Conservation (phyloP, 2,329 filamentous ascomycete genomes). For the Coniochaeta hoffmannii region DNA sequence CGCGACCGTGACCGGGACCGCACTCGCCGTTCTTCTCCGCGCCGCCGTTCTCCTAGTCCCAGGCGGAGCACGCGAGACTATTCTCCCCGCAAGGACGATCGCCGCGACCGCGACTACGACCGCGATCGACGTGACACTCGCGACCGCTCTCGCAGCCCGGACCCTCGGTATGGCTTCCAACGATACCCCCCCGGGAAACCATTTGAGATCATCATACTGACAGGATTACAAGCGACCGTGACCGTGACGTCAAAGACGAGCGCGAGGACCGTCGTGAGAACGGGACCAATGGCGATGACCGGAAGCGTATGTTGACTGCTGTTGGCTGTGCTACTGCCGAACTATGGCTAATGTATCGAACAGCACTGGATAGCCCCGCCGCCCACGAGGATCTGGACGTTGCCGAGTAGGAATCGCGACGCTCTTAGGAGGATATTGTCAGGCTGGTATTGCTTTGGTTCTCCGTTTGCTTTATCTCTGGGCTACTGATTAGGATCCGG, state of each 20-base stretch:
- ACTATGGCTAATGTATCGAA: slow-evolving; percentile 9
- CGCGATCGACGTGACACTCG: slow-evolving; percentile 65
- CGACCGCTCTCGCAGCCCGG: slow-evolving; percentile 68
- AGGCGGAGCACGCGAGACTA: slow-evolving; percentile 71
- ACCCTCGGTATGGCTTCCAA: slow-evolving; percentile 39
- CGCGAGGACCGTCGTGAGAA: slow-evolving; percentile 68
- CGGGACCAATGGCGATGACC: slow-evolving; percentile 76
- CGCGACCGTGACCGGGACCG: slow-evolving; percentile 38
- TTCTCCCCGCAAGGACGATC: slow-evolving; percentile 84
- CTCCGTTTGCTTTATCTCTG: not conserved
- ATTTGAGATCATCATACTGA: not conserved
- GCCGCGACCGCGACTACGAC: slow-evolving; percentile 68
- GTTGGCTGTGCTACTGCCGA: not conserved
- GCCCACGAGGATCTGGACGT: slow-evolving; percentile 94
- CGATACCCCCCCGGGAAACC: too few relatives aligned
- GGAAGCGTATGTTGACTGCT: slow-evolving; percentile 60
- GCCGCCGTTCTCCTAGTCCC: slow-evolving; percentile 66
- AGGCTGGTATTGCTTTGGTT: slow-evolving; percentile 1
- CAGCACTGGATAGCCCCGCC: slow-evolving; percentile 67
- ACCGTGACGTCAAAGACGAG: slow-evolving; percentile 39
- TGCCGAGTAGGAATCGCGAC: slow-evolving; percentile 54
- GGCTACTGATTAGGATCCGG: not conserved
- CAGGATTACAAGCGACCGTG: slow-evolving; percentile 25
- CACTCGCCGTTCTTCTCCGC: slow-evolving; percentile 54
- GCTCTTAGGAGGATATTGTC: not conserved